Percentiles rank a stretch among this genome's conserved stretches.
Conservation (phyloP, 2,329 filamentous ascomycete genomes). For the Tolypocladium tropicale region DNA sequence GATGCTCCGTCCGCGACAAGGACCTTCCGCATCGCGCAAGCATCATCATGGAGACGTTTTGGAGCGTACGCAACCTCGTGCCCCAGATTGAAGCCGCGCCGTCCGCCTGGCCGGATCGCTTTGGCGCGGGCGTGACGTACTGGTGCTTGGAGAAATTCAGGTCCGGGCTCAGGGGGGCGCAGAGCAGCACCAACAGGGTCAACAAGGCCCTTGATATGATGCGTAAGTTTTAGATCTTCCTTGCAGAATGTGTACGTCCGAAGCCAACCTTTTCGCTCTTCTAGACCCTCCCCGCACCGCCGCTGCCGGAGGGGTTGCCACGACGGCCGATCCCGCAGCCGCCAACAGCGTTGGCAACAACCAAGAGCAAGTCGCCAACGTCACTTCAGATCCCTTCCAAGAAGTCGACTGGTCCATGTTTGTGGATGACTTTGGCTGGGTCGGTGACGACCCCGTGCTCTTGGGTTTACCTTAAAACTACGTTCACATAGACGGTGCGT, state of each 20-base stretch:
- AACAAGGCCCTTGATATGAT: conserved; percentile 19
- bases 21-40: conserved; percentile 36
- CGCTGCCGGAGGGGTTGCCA: background rate
- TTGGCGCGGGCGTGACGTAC: conserved; percentile 38
- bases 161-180: conserved; percentile 25
- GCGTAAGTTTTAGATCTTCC: conserved; percentile 11
- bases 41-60: conserved; percentile 39
- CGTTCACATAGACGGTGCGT: background rate
- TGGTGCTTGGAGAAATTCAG: conserved; percentile 40
- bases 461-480: conserved; percentile 15
- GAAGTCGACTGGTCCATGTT: conserved; percentile 40
- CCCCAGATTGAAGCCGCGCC: conserved; percentile 29
- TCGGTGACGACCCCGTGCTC: conserved; percentile 17
- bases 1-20: conserved; percentile 35
- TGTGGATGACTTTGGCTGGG: conserved; percentile 40
- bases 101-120: conserved; percentile 31
- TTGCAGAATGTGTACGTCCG: background rate
- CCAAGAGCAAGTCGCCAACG: conserved; percentile 10
- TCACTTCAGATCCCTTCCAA: conserved; percentile 25
- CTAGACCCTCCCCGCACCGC: background rate
- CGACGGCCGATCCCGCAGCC: background rate
- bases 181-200: conserved; percentile 19
- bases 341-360: conserved; percentile 2
- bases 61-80: conserved; percentile 27
- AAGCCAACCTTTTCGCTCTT: background rate